These are phyloP conservation scores for Tricholomella constricta DNA, from an alignment of 768 basidiomycete genomes.

Conservation along the genomic window DNA sequence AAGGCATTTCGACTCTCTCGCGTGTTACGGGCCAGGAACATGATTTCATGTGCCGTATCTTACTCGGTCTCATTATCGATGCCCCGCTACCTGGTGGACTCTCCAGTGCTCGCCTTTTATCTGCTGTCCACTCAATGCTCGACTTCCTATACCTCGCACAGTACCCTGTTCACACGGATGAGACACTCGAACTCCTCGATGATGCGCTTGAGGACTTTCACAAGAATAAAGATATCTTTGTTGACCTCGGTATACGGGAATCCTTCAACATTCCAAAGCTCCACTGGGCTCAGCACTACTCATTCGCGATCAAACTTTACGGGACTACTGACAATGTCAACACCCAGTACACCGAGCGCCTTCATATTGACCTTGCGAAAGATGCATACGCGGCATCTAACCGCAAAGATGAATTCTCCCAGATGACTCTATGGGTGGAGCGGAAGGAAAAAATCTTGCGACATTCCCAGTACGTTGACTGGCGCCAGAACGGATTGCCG, in stretches of 20 bases:
- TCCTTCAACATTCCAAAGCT: slow-evolving; percentile 44
- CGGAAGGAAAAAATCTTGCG: slow-evolving; percentile 31
- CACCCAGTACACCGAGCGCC: slow-evolving; percentile 39
- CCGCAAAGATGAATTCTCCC: slow-evolving; percentile 33
- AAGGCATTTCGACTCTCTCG: slow-evolving; percentile 36
- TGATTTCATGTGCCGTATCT: slow-evolving; percentile 29
- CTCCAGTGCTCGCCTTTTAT: slow-evolving; percentile 17
- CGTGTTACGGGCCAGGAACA: slow-evolving; percentile 38
- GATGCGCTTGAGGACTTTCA: slow-evolving; percentile 36
- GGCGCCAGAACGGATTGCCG: slow-evolving; percentile 11
- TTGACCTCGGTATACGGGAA: slow-evolving; percentile 32
- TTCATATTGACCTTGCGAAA: slow-evolving; percentile 45
- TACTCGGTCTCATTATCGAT: slow-evolving; percentile 33
- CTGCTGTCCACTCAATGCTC: slow-evolving; percentile 31
- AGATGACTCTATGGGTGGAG: slow-evolving; percentile 42
- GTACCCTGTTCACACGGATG: slow-evolving; percentile 30
- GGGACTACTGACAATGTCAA: slow-evolving; percentile 43
- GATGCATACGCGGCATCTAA: slow-evolving; percentile 27
- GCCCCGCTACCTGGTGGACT: slow-evolving; percentile 15
- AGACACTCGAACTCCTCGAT: slow-evolving; percentile 28
- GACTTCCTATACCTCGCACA: slow-evolving; percentile 43
- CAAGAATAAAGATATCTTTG: slow-evolving; percentile 35
- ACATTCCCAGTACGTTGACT: slow-evolving; percentile 24
- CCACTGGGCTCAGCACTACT: slow-evolving; percentile 38
- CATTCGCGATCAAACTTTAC: slow-evolving; percentile 24